A percentile compares a stretch with the other conserved stretches of the same genome.
Evolutionary conservation across 1,139 yeast genomes (phyloP).

Genomic region (Barnettozyma hawaiiensis): DNA sequence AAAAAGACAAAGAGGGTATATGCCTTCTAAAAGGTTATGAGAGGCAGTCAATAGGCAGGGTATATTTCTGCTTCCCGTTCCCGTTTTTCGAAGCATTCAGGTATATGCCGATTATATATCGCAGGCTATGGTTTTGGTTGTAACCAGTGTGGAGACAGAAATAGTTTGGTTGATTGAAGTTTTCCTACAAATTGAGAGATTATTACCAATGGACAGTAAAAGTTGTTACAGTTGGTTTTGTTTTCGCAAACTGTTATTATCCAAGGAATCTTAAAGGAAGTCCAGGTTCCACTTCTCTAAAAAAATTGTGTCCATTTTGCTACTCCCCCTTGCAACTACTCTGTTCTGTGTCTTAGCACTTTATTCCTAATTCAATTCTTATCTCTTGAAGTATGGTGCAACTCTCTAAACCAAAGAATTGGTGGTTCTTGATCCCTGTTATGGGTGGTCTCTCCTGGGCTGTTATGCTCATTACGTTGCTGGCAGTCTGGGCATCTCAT

Average conservation of each 20-base stretch:
- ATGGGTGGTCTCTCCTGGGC: constrained; percentile 58
- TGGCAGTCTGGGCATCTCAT: constrained; percentile 68
- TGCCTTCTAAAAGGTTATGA: no score
- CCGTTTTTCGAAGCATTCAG: no score
- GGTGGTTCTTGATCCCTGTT: constrained; percentile 48
- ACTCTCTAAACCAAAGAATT: constrained; percentile 21
- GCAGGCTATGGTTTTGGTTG: no score
- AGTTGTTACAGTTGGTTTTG: background rate
- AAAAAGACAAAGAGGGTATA: no score
- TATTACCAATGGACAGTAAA: background rate
- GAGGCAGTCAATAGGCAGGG: no score
- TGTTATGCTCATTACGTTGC: constrained; percentile 72
- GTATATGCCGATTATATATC: no score
- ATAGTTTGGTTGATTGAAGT: background rate
- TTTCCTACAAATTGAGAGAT: background rate
- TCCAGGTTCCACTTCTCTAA: background rate
- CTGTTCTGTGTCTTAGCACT: no score
- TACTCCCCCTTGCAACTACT: background rate
- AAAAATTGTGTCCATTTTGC: background rate
- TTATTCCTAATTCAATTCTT: background rate
- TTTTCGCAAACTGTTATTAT: background rate
- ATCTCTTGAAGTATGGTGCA: background rate
- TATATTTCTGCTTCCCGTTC: no score
- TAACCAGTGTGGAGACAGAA: background rate
- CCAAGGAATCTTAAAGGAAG: background rate